Evolutionary conservation across 1,284 basidiomycete species (phyloP), one percentile per base, ranked within the genome.

Genomic region (Ustanciosporium gigantosporum): DNA sequence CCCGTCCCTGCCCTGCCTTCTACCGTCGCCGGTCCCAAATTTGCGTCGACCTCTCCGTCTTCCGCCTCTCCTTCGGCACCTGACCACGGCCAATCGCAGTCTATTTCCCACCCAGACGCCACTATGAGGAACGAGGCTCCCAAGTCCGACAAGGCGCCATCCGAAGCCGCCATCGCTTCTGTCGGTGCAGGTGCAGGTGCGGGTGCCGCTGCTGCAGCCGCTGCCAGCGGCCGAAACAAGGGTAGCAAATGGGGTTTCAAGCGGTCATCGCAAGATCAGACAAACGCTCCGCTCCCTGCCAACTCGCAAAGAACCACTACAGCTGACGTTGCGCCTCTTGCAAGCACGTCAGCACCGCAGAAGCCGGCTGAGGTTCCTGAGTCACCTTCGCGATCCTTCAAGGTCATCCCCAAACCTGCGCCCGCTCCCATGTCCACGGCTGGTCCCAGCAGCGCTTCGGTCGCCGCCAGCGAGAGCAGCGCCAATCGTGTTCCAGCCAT

Each of bases 161-260:
- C 27, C 27, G 11, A 29, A 29, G 27, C 27, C n/a, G 9, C 27
- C 11, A 29, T 9, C 27, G 9, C 27, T 29, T 9, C 11, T 20
- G 25, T 39, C 21, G 46, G 43, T 20, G 31, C 41, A 5, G 44
- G 34, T 19, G 16, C 37, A 15, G 51, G 35, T 32, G 51, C 36
- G 25, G 48, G 16, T 29, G 47, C 44, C 24, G 46, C 40, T 31
- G 51, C 24, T 24, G 41, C 36, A 24, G 47, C 44, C n/a, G 60
- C 53, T 14, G 60, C 53, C 22, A 53, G 52, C 16, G 53, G 49
- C 60, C 38, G 46, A 53, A 42, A 25, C 47, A 56, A 56, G 45
- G 31, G 39, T 39, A 62, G 58, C 50, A 64, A 55, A 37, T 64
- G 60, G 60, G 60, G 55, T 25, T 64, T 58, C 46, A 64, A 58